Evolutionary conservation across 305 asterid species (phyloP).

Genomic region (Vinca major): DNA sequence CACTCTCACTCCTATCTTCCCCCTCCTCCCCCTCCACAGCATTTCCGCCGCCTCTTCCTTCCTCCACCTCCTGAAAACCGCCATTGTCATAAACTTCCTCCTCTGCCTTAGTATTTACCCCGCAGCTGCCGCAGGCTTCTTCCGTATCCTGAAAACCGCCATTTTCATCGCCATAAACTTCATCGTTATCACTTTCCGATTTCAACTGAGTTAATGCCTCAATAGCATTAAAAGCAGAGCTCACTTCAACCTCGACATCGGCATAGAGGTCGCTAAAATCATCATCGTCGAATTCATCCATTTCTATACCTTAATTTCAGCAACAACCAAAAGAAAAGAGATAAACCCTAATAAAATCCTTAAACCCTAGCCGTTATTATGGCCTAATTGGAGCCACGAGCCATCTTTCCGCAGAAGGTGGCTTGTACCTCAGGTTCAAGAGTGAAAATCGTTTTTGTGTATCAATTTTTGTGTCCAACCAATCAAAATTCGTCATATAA

Average conservation of each 20-base stretch:
- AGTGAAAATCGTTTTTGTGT: too few species aligned
- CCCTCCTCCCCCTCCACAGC: conserved; percentile 3
- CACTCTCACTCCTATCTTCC: conserved; percentile 9
- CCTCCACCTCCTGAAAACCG: conserved; percentile 12
- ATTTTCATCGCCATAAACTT: neutral
- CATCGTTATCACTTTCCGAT: conserved; percentile 6
- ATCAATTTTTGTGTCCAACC: too few species aligned
- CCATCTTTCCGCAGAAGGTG: neutral
- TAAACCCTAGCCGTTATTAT: conserved; percentile 13
- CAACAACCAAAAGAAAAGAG: neutral
- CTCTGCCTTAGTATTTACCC: neutral
- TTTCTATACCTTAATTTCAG: neutral
- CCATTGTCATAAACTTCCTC: conserved; percentile 9
- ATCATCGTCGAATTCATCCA: conserved; percentile 36
- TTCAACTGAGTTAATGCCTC: conserved; percentile 23
- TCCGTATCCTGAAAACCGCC: conserved; percentile 12
- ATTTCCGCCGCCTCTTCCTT: neutral
- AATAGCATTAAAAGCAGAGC: conserved; percentile 37
- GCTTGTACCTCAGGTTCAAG: neutral
- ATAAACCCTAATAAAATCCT: conserved; percentile 9
- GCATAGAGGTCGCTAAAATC: conserved; percentile 60
- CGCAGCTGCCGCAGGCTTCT: neutral
- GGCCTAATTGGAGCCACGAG: neutral
- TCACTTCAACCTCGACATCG: conserved; percentile 50
- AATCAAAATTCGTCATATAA: too few species aligned